Percentiles rank a stretch among this genome's conserved stretches.
These are phyloP conservation scores for Lentinula edodes DNA, from an alignment of 768 basidiomycete genomes.

Conservation along the genomic window DNA sequence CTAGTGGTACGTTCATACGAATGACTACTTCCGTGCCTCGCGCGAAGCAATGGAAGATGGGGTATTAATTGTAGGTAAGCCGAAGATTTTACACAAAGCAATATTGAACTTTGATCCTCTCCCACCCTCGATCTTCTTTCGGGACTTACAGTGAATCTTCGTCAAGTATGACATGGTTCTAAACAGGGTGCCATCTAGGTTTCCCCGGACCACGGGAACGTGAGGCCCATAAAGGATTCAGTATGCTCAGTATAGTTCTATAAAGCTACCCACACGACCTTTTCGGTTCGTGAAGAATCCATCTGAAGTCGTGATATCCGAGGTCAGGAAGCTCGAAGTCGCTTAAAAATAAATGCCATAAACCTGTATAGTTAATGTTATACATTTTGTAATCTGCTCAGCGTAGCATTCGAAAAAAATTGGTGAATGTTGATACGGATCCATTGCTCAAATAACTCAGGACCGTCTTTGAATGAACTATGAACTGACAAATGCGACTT, in stretches of 20 bases:
- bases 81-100: neutral
- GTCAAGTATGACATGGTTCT: neutral
- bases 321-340: neutral
- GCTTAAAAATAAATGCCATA: too few species aligned
- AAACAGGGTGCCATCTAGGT: neutral
- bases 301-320: neutral
- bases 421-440: too few species aligned
- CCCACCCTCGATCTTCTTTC: neutral
- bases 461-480: too few species aligned
- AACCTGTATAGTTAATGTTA: too few species aligned
- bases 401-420: too few species aligned
- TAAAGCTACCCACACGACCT: neutral
- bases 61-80: neutral
- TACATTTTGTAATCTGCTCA: too few species aligned
- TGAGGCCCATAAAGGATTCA: neutral
- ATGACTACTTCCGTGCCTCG: neutral
- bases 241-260: neutral
- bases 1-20: neutral
- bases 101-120: neutral
- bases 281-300: neutral
- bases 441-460: too few species aligned
- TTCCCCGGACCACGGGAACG: neutral
- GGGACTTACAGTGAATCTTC: neutral
- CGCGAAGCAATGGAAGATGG: neutral
- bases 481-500: too few species aligned